A percentile compares a stretch with the other conserved stretches of the same genome.
Conservation (phyloP, 306 rosid species). For the Dalbergia oliveri region DNA sequence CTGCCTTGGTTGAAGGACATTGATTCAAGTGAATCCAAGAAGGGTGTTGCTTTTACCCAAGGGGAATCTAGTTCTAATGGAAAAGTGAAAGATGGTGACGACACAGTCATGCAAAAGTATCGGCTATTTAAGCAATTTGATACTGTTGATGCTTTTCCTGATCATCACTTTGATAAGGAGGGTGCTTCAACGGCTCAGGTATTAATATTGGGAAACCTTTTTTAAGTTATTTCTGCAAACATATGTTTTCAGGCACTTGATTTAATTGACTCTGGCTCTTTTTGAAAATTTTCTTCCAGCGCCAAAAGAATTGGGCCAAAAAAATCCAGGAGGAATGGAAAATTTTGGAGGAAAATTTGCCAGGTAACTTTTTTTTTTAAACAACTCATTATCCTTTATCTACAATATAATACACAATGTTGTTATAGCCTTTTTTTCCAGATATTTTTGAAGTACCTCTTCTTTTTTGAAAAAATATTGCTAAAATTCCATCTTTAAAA, state of each 20-base stretch:
- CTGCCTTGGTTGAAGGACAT: conserved; percentile 76
- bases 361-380: conserved; percentile 53
- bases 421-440: conserved; percentile 6
- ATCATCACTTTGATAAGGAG: conserved; percentile 63
- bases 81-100: conserved; percentile 41
- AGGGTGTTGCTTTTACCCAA: conserved; percentile 33
- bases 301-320: conserved; percentile 78
- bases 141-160: conserved; percentile 62
- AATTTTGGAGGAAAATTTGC: conserved; percentile 74
- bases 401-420: background rate
- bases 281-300: conserved; percentile 45
- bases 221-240: background rate
- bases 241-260: conserved; percentile 24
- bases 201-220: conserved; percentile 27
- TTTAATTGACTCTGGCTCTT: conserved; percentile 29
- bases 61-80: conserved; percentile 60
- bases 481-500: background rate
- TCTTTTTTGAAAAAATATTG: background rate
- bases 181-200: conserved; percentile 60
- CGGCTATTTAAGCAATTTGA: conserved; percentile 72
- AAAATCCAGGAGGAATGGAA: conserved; percentile 87
- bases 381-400: background rate
- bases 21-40: conserved; percentile 47
- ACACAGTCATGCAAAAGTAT: conserved; percentile 36
- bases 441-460: conserved; percentile 22